Conservation (phyloP, 108 stramenopile species). For the Nannochloropsis gaditana region DNA sequence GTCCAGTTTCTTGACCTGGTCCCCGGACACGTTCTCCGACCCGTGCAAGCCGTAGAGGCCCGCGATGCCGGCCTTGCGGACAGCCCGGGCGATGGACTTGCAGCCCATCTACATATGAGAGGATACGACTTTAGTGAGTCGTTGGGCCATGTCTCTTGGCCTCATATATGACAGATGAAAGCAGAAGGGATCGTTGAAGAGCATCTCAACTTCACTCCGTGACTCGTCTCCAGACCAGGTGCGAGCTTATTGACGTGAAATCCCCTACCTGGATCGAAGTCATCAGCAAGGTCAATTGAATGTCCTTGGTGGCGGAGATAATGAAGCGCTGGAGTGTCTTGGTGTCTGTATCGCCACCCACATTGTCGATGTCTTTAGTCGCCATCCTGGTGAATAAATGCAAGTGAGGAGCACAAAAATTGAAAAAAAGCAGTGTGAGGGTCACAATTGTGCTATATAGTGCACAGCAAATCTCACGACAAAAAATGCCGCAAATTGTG, state of each 20-base stretch:
- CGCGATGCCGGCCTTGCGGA: constrained; percentile 61
- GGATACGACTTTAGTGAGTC: neutral
- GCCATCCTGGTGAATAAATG: neutral
- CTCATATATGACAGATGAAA: no score
- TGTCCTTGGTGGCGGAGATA: constrained; percentile 13
- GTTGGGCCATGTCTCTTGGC: no score
- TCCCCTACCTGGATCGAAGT: neutral
- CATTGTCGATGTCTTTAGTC: constrained; percentile 20
- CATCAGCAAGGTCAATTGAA: constrained; percentile 10
- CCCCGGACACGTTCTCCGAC: constrained; percentile 91
- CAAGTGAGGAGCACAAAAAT: no score
- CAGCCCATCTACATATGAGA: constrained; percentile 68
- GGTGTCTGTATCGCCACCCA: neutral
- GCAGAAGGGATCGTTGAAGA: no score
- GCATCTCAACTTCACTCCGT: no score
- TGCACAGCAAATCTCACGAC: no score
- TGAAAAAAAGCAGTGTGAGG: no score
- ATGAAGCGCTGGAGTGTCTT: neutral
- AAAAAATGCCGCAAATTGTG: no score
- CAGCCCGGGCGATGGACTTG: constrained; percentile 83
- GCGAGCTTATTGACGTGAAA: no score
- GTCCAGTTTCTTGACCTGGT: constrained; percentile 99
- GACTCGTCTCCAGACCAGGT: no score
- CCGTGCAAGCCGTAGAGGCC: constrained; percentile 89
- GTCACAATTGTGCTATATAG: no score